Evolutionary conservation across 441 rosid species (phyloP), one percentile per base, ranked within the genome.

Genomic region (Bocquillonia castaneifolia): DNA sequence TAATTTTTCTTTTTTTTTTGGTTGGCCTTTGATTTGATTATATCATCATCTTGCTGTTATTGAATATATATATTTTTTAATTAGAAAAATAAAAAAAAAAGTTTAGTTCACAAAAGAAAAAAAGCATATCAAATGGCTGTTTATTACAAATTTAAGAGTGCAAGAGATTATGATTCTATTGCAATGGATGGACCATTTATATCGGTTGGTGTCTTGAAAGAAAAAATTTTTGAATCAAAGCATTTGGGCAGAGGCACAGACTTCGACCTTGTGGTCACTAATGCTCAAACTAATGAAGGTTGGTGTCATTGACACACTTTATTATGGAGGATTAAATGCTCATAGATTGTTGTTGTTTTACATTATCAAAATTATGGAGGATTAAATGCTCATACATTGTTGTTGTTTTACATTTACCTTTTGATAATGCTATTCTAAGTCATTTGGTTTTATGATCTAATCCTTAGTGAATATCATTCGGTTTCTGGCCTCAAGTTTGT

Each of bases 61-160:
- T 79, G 72, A 67, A 75, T 71, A 75, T 67, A 47, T 70, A 31
- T 54, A 45, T 72, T 56, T 8, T 66, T 68, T 63, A 68, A 44
- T 63, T 51, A 66, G 57, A 68, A 70, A n/a, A n/a, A n/a, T n/a
- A n/a, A n/a, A n/a, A n/a, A n/a, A n/a, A n/a, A n/a, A 68, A 56
- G 39, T 69, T 68, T 37, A 37, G 58, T 40, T 6, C 15, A 42
- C 15, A 42, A 22, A 22, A 57, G 40, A 72, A 64, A 22, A 52
- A 62, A 66, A 70, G n/a, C n/a, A n/a, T n/a, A 62, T 80, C 62
- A 72, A 69, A 94, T 94, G 99, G 96, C 99, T 74, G 94, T 94
- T 50, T 90, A 92, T 85, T 94, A 92, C 86, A 94, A 94, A 81
- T 94, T 92, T 84, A 92, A 94, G 93, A 94, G 99, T 89, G 99